Percentiles rank a stretch among this genome's conserved stretches.
Conservation (phyloP, 768 basidiomycete species). For the Suillus brevipes region DNA sequence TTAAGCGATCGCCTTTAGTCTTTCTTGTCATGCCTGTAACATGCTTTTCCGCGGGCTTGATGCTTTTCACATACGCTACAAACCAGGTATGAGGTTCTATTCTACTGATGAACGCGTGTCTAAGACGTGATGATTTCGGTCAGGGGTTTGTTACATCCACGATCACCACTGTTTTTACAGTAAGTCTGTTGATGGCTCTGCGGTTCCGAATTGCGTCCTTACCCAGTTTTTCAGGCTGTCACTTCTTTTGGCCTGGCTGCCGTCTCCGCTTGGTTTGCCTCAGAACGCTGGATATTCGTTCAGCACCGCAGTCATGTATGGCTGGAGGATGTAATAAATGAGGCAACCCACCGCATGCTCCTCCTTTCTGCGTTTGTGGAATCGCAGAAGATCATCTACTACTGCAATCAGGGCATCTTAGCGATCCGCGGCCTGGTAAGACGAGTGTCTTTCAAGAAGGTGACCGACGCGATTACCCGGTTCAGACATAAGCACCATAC, state of each 20-base stretch:
- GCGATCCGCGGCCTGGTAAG: constrained; percentile 23
- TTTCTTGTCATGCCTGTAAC: constrained; percentile 84
- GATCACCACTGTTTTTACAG: constrained; percentile 74
- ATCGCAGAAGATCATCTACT: constrained; percentile 13
- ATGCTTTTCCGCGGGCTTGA: constrained; percentile 77
- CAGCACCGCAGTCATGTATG: constrained; percentile 52
- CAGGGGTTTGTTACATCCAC: constrained; percentile 64
- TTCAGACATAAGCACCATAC: constrained; percentile 1
- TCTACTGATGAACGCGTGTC: constrained; percentile 15
- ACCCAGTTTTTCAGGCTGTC: constrained; percentile 28
- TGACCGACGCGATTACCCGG: neutral
- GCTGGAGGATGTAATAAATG: constrained; percentile 47
- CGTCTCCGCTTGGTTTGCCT: constrained; percentile 55
- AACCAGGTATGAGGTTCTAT: constrained; percentile 48
- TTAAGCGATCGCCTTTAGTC: constrained; percentile 79
- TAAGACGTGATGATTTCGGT: constrained; percentile 7
- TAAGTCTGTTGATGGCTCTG: constrained; percentile 17
- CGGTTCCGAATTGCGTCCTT: constrained; percentile 10
- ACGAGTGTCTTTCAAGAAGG: constrained; percentile 17
- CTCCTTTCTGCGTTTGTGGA: constrained; percentile 27
- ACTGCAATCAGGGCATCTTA: constrained; percentile 24
- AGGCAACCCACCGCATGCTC: constrained; percentile 26
- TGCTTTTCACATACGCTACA: constrained; percentile 77
- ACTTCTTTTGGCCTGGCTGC: constrained; percentile 47
- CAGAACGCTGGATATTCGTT: constrained; percentile 49